phyloP scores from a whole-genome alignment of 345 rosid species.

The Hibiscus trionum region DNA sequence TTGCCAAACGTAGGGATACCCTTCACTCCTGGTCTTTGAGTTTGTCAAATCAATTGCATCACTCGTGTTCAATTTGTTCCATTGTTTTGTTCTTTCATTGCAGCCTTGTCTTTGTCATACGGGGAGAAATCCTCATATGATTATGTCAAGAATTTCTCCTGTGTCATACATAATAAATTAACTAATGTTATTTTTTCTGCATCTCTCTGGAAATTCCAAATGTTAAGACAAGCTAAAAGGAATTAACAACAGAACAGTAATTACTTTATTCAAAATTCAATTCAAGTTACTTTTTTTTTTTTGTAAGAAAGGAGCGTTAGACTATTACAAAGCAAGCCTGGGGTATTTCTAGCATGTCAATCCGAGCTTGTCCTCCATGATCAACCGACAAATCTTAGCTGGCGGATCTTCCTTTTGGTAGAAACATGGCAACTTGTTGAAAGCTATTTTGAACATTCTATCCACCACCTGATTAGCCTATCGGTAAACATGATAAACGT shows the following conservation, averaged over 20 bases:
- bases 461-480: too few relatives aligned
- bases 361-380: too few relatives aligned
- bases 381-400: too few relatives aligned
- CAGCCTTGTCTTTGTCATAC: background rate
- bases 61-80: background rate
- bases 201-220: background rate
- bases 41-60: background rate
- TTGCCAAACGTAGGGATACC: conserved; percentile 67
- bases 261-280: background rate
- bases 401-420: too few relatives aligned
- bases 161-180: background rate
- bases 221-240: background rate
- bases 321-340: too few relatives aligned
- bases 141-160: background rate
- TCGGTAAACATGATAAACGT: too few relatives aligned
- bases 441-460: too few relatives aligned
- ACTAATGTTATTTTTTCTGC: background rate
- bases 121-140: background rate
- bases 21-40: conserved; percentile 51
- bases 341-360: too few relatives aligned
- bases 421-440: too few relatives aligned
- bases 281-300: background rate
- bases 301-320: too few relatives aligned
- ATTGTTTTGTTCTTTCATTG: background rate
- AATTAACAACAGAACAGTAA: background rate